Evolutionary conservation across 2,329 filamentous ascomycete genomes (phyloP).

Genomic region (Fusarium keratoplasticum): DNA sequence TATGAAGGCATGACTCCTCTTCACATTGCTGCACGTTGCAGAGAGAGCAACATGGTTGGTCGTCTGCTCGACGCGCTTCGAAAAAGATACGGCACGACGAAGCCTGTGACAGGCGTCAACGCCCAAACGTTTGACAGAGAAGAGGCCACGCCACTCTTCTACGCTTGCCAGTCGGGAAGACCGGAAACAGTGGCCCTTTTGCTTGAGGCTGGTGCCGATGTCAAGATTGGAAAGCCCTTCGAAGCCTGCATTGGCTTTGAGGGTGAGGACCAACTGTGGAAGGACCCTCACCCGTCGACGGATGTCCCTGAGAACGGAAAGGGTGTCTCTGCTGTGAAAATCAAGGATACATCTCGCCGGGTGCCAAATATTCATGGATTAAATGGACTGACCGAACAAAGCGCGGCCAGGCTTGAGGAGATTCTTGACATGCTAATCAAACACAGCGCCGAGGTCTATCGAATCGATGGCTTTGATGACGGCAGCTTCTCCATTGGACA

Average conservation of each 20-base stretch:
- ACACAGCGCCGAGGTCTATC: conserved; percentile 21
- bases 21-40: conserved; percentile 52
- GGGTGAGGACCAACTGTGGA: conserved; percentile 12
- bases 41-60: conserved; percentile 50
- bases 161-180: conserved; percentile 42
- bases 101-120: neutral
- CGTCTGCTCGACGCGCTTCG: conserved; percentile 38
- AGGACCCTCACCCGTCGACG: neutral
- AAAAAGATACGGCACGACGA: neutral
- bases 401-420: conserved; percentile 32
- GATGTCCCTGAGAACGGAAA: neutral
- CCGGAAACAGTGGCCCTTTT: conserved; percentile 44
- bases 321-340: neutral
- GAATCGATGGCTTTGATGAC: neutral
- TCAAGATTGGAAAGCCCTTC: conserved; percentile 10
- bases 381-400: neutral
- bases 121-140: neutral
- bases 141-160: conserved; percentile 35
- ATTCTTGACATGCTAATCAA: conserved; percentile 40
- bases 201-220: conserved; percentile 41
- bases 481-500: neutral
- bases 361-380: neutral
- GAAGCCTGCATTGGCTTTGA: conserved; percentile 35
- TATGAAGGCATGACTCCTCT: conserved; percentile 52
- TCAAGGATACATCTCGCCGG: neutral